These are phyloP conservation scores for Trypanosoma rangeli DNA, from an alignment of 208 protist species.

Conservation along the genomic window DNA sequence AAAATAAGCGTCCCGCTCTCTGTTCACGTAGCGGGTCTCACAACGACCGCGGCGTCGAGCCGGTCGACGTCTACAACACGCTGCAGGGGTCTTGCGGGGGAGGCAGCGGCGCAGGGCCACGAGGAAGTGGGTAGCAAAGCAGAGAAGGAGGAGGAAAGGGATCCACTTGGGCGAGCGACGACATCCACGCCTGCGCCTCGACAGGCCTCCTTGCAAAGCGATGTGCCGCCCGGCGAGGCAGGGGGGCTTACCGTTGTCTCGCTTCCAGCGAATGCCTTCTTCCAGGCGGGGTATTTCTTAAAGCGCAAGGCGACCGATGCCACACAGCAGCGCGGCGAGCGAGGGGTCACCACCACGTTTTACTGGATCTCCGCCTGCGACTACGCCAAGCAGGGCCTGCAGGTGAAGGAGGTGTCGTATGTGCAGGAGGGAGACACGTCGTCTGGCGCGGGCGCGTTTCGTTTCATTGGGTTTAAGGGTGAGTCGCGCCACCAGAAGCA, in stretches of 20 bases:
- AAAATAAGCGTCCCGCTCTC: conserved; percentile 1
- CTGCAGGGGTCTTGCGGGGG: not conserved
- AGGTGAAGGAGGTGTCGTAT: conserved; percentile 22
- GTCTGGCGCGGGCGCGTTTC: not conserved
- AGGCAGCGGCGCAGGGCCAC: not conserved
- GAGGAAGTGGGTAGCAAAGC: not conserved
- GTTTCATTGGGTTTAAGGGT: not conserved
- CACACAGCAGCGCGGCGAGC: not conserved
- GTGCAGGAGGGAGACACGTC: not conserved
- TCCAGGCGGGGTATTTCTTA: conserved; percentile 21
- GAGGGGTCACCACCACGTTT: not conserved
- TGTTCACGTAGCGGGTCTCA: too few species aligned
- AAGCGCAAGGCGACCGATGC: not conserved
- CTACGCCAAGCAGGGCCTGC: conserved; percentile 12
- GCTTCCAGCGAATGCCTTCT: conserved; percentile 21
- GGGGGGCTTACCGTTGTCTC: not conserved
- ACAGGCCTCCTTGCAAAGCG: not conserved
- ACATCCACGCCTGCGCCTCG: not conserved
- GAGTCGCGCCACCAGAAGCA: not conserved
- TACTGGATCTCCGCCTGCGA: conserved; percentile 27
- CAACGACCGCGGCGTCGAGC: not conserved
- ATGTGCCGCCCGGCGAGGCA: not conserved
- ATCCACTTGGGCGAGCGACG: not conserved
- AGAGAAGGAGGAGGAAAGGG: not conserved
- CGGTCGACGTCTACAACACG: not conserved